phyloP scores from a whole-genome alignment of 2,329 filamentous ascomycete species.

The Cyclaneusma minus region DNA sequence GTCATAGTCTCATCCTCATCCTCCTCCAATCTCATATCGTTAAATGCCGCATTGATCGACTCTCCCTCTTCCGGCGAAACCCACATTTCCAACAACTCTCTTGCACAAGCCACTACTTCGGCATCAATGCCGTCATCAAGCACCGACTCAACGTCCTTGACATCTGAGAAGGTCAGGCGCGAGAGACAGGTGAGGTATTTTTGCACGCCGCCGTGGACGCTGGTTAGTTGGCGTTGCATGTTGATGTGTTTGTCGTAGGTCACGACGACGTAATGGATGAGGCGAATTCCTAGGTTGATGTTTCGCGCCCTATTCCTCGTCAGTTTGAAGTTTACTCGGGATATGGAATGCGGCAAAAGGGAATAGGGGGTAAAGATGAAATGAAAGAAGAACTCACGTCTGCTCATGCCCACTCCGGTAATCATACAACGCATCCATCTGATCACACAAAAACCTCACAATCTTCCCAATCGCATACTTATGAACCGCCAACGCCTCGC shows the following conservation, averaged over 20 bases:
- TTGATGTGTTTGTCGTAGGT: conserved; percentile 47
- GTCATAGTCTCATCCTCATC: no score
- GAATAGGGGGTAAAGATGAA: conserved; percentile 2
- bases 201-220: conserved; percentile 57
- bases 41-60: conserved; percentile 22
- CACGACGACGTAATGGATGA: conserved; percentile 43
- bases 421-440: conserved; percentile 45
- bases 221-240: conserved; percentile 55
- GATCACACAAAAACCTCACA: conserved; percentile 60
- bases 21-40: no score
- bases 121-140: conserved; percentile 64
- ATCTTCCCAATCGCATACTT: conserved; percentile 57
- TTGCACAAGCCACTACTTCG: conserved; percentile 66
- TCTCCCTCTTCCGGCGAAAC: conserved; percentile 69
- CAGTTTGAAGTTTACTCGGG: conserved; percentile 4
- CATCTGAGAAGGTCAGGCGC: conserved; percentile 63
- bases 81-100: conserved; percentile 64
- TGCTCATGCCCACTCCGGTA: conserved; percentile 22
- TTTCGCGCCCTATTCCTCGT: conserved; percentile 22
- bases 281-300: conserved; percentile 42
- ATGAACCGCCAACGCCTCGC: conserved; percentile 50
- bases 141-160: conserved; percentile 57
- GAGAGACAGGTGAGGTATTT: conserved; percentile 72
- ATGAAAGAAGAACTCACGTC: conserved; percentile 19
- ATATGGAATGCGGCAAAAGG: background rate